A percentile compares a stretch with the other conserved stretches of the same genome.
phyloP scores from a whole-genome alignment of 495 filamentous ascomycete species.

The Penicillium mononematosum region DNA sequence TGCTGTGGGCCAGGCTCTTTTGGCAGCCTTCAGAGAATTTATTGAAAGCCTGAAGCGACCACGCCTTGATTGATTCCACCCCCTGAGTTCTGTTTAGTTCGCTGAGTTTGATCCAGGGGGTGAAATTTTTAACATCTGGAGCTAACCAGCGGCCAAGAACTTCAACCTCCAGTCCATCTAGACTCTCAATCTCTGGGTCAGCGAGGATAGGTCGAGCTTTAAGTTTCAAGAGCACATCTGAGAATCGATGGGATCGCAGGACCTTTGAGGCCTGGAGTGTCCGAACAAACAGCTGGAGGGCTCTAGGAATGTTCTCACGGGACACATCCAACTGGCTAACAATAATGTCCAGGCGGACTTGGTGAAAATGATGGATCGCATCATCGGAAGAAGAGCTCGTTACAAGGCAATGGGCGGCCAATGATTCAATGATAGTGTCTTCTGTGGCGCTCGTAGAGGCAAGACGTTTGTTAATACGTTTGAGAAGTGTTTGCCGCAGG shows the following conservation, averaged over 20 bases:
- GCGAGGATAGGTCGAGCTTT: constrained; percentile 69
- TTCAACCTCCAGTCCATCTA: constrained; percentile 78
- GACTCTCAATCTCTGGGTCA: constrained; percentile 59
- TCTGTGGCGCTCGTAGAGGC: constrained; percentile 48
- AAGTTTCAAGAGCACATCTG: constrained; percentile 65
- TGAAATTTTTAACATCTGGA: constrained; percentile 81
- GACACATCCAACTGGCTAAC: constrained; percentile 50
- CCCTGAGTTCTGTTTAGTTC: constrained; percentile 67
- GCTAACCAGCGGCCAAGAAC: constrained; percentile 78
- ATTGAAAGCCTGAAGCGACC: constrained; percentile 71
- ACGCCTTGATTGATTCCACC: constrained; percentile 62
- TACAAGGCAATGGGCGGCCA: constrained; percentile 79
- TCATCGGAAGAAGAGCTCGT: constrained; percentile 81
- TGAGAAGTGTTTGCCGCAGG: constrained; percentile 59
- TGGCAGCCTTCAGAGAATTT: constrained; percentile 60
- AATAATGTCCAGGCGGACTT: constrained; percentile 67
- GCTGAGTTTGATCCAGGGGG: constrained; percentile 84
- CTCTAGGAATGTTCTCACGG: constrained; percentile 53
- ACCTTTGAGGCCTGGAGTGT: constrained; percentile 75
- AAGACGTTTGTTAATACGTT: constrained; percentile 66
- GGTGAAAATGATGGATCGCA: constrained; percentile 76
- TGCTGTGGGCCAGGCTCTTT: constrained; percentile 51
- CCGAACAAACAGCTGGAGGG: constrained; percentile 68
- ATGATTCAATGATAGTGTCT: constrained; percentile 61
- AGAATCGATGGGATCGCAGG: constrained; percentile 68